Conservation (phyloP, 768 basidiomycete species). For the Agrocybe chaxingu region DNA sequence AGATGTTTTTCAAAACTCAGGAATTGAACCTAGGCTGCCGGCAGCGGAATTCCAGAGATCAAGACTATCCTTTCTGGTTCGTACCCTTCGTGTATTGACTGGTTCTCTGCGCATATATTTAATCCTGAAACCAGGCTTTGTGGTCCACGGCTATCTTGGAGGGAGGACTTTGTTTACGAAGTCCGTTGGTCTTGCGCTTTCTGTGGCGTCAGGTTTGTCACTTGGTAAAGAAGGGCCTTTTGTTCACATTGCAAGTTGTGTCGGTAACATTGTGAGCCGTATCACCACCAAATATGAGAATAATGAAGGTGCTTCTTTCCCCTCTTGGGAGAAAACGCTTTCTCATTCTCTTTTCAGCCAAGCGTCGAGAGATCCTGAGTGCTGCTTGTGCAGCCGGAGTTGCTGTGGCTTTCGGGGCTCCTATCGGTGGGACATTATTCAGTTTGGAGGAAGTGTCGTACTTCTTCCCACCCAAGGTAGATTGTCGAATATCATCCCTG, state of each 20-base stretch:
- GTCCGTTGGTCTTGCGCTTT: slow-evolving; percentile 81
- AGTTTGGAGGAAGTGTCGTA: slow-evolving; percentile 95
- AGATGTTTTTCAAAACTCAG: slow-evolving; percentile 4
- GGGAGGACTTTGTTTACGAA: slow-evolving; percentile 88
- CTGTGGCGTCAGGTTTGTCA: slow-evolving; percentile 89
- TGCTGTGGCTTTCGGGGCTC: slow-evolving; percentile 95
- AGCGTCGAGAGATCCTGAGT: slow-evolving; percentile 90
- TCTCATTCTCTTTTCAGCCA: slow-evolving; percentile 45
- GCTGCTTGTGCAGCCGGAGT: slow-evolving; percentile 98
- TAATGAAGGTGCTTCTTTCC: slow-evolving; percentile 71
- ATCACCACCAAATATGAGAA: slow-evolving; percentile 87
- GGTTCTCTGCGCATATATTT: slow-evolving; percentile 1
- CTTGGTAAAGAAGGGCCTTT: slow-evolving; percentile 73
- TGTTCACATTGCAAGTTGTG: slow-evolving; percentile 90
- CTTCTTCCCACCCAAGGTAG: slow-evolving; percentile 92
- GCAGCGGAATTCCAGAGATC: slow-evolving; percentile 95
- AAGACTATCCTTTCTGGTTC: slow-evolving; percentile 88
- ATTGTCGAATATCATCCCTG: not conserved
- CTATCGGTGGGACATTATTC: slow-evolving; percentile 90
- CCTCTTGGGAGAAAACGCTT: not conserved
- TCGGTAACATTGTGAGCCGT: slow-evolving; percentile 91
- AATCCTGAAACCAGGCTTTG: slow-evolving; percentile 60
- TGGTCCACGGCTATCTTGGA: slow-evolving; percentile 96
- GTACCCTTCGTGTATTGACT: slow-evolving; percentile 2
- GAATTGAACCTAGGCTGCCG: slow-evolving; percentile 63